These are phyloP conservation scores for Chaetomium tenue DNA, from an alignment of 495 filamentous ascomycete genomes.

Conservation along the genomic window DNA sequence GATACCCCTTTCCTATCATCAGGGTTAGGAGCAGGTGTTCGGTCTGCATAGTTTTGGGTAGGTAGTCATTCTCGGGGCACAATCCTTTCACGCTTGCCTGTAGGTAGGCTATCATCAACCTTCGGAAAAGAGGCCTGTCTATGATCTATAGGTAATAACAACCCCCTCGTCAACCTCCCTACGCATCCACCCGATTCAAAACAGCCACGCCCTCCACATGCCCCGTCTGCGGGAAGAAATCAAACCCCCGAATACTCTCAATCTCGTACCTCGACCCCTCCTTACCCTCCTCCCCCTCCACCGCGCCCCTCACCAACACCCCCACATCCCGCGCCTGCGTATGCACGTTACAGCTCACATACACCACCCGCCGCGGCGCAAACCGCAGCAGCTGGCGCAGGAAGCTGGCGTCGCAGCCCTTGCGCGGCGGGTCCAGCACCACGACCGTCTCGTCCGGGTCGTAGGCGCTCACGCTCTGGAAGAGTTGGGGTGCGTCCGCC, in stretches of 20 bases:
- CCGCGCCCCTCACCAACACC: slow-evolving; percentile 65
- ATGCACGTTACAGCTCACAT: slow-evolving; percentile 97
- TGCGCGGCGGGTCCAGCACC: slow-evolving; percentile 89
- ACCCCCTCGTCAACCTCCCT: not conserved
- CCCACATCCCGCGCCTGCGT: slow-evolving; percentile 94
- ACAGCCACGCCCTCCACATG: slow-evolving; percentile 96
- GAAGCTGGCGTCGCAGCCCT: slow-evolving; percentile 88
- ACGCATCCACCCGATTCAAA: slow-evolving; percentile 54
- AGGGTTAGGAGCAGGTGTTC: slow-evolving; percentile 5
- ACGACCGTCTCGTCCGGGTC: slow-evolving; percentile 78
- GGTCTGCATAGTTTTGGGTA: not conserved
- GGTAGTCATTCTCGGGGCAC: not conserved
- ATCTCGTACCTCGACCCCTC: slow-evolving; percentile 69
- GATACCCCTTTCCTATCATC: slow-evolving; percentile 28
- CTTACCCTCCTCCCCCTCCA: slow-evolving; percentile 32
- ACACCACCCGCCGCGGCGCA: slow-evolving; percentile 74
- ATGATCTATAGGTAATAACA: not conserved
- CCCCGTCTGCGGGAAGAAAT: slow-evolving; percentile 97
- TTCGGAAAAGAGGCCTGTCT: too few relatives aligned
- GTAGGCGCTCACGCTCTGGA: slow-evolving; percentile 64
- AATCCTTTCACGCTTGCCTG: not conserved
- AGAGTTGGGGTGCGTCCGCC: slow-evolving; percentile 79
- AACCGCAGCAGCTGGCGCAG: slow-evolving; percentile 73
- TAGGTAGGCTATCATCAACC: too few relatives aligned
- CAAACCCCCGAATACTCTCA: slow-evolving; percentile 89